These are phyloP conservation scores for Panicum hallii DNA, from an alignment of 202 grass and related monocot genomes.

Conservation along the genomic window DNA sequence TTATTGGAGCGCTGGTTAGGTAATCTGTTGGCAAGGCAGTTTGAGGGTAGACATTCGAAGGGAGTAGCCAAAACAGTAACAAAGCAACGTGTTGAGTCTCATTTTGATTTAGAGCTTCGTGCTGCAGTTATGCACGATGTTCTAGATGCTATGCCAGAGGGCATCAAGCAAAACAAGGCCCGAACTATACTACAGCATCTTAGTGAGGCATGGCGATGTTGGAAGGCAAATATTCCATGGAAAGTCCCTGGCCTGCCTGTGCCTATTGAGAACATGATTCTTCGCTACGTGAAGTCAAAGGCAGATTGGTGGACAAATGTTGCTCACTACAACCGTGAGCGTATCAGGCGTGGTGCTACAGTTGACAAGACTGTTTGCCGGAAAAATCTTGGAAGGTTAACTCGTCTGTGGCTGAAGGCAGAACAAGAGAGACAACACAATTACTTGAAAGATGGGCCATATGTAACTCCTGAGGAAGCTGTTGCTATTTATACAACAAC, in stretches of 20 bases:
- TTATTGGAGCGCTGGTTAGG: slow-evolving; percentile 97
- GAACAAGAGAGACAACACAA: slow-evolving; percentile 99
- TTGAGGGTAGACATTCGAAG: slow-evolving; percentile 97
- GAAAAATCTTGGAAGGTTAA: slow-evolving; percentile 96
- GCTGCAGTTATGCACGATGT: slow-evolving; percentile 99
- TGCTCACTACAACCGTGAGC: slow-evolving; percentile 98
- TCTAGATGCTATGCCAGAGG: slow-evolving; percentile 99
- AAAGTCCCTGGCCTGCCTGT: slow-evolving; percentile 97
- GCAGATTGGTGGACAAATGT: slow-evolving; percentile 99
- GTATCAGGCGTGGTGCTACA: slow-evolving; percentile 95
- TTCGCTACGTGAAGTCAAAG: slow-evolving; percentile 98
- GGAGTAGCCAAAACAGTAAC: slow-evolving; percentile 99
- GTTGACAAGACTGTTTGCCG: slow-evolving; percentile 98
- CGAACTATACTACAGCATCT: slow-evolving; percentile 95
- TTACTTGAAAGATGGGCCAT: slow-evolving; percentile 98
- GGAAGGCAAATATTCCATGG: slow-evolving; percentile 99
- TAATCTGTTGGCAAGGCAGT: slow-evolving; percentile 88
- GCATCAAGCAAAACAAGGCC: slow-evolving; percentile 99
- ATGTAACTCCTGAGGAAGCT: slow-evolving; percentile 97
- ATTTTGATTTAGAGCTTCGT: slow-evolving; percentile 96
- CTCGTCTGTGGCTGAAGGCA: slow-evolving; percentile 95
- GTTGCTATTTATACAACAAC: slow-evolving; percentile 99
- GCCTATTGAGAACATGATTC: slow-evolving; percentile 98
- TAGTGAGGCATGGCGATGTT: slow-evolving; percentile 98
- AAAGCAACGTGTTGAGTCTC: slow-evolving; percentile 98